These are phyloP conservation scores for Kazachstania kunashirensis DNA, from an alignment of 805 yeast species.

Conservation along the genomic window DNA sequence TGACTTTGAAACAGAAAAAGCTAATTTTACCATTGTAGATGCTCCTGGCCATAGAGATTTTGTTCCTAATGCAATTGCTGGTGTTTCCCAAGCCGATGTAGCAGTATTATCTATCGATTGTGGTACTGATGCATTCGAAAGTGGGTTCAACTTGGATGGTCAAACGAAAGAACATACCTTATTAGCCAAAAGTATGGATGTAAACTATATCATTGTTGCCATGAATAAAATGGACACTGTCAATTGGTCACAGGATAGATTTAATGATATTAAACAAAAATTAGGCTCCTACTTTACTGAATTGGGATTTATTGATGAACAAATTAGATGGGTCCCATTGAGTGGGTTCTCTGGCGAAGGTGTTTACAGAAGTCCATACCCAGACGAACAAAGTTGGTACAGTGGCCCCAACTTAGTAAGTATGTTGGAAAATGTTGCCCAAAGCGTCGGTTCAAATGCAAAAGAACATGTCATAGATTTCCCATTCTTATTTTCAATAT, in stretches of 20 bases:
- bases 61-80: conserved; percentile 97
- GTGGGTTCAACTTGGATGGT: conserved; percentile 97
- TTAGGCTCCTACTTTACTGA: conserved; percentile 65
- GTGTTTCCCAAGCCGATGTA: conserved; percentile 98
- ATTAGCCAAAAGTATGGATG: conserved; percentile 94
- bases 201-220: conserved; percentile 78
- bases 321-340: conserved; percentile 85
- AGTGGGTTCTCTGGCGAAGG: conserved; percentile 97
- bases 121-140: conserved; percentile 96
- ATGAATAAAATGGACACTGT: conserved; percentile 88
- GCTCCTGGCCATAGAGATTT: conserved; percentile 99
- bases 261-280: conserved; percentile 81
- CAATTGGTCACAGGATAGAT: conserved; percentile 85
- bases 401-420: conserved; percentile 80
- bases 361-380: conserved; percentile 63
- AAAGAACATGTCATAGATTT: conserved; percentile 25
- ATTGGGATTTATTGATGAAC: conserved; percentile 76
- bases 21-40: conserved; percentile 93
- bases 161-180: conserved; percentile 97
- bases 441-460: conserved; percentile 8
- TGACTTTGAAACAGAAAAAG: conserved; percentile 86
- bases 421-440: conserved; percentile 49
- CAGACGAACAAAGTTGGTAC: conserved; percentile 67
- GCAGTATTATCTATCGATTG: conserved; percentile 95
- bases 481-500: conserved; percentile 49